A percentile compares a stretch with the other conserved stretches of the same genome.
These are phyloP conservation scores for Bassia scoparia DNA, from an alignment of 148 eudicot species.

Conservation along the genomic window DNA sequence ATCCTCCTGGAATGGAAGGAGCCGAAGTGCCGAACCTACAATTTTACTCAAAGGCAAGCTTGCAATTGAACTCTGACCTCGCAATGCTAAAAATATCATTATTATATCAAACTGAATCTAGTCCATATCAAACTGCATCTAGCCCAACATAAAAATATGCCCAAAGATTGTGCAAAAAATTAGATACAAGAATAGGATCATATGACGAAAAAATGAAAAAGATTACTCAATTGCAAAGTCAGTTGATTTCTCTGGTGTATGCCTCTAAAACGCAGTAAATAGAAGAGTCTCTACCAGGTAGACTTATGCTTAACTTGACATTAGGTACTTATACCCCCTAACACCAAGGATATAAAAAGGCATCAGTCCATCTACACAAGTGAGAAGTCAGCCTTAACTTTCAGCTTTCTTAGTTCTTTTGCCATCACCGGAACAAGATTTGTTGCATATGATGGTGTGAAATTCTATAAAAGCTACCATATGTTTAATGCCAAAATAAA, in stretches of 20 bases:
- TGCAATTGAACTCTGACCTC: not conserved
- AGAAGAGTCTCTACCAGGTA: not conserved
- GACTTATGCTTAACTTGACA: too few relatives aligned
- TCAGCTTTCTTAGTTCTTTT: too few relatives aligned
- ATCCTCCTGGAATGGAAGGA: not conserved
- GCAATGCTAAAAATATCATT: not conserved
- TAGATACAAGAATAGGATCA: not conserved
- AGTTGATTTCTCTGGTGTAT: not conserved
- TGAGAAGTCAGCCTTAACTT: too few relatives aligned
- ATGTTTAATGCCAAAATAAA: not conserved
- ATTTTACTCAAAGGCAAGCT: conserved; percentile 1
- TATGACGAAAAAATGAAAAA: not conserved
- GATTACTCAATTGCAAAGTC: not conserved
- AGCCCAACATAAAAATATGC: not conserved
- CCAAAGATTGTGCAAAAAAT: not conserved
- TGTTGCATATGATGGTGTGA: not conserved
- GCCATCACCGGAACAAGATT: not conserved
- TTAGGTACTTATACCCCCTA: too few relatives aligned
- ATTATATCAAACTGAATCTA: too few relatives aligned
- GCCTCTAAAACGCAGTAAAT: not conserved
- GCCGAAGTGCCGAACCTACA: not conserved
- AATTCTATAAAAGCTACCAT: not conserved
- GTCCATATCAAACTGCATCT: not conserved
- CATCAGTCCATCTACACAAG: too few relatives aligned
- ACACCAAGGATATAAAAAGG: too few relatives aligned